phyloP scores from a whole-genome alignment of 192 early-diverging fungal species.

The Coemansia sp. region DNA sequence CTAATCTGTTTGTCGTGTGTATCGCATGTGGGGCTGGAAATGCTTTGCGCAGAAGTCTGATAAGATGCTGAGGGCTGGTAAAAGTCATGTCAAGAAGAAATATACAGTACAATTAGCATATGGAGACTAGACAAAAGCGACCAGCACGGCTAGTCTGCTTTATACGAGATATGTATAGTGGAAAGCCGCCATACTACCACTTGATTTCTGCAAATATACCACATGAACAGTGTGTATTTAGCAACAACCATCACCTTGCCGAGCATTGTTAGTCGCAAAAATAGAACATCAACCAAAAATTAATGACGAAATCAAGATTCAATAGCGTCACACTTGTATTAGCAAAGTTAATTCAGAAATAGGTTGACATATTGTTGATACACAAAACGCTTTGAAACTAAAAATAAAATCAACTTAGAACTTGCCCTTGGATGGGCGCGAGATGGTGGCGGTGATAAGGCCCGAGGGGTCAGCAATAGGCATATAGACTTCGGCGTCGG shows the following conservation, averaged over 20 bases:
- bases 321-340: background rate
- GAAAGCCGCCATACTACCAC: background rate
- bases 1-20: background rate
- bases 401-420: slow-evolving; percentile 12
- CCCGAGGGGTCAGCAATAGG: slow-evolving; percentile 74
- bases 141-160: too few relatives aligned
- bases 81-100: background rate
- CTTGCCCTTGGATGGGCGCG: slow-evolving; percentile 49
- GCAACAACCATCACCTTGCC: background rate
- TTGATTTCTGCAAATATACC: background rate
- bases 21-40: background rate
- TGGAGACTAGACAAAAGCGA: background rate
- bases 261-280: background rate
- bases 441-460: slow-evolving; percentile 68
- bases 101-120: background rate
- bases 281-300: background rate
- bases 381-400: background rate
- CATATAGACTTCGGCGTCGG: slow-evolving; percentile 71
- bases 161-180: background rate
- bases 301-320: background rate
- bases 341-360: too few relatives aligned
- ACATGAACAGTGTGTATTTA: too few relatives aligned
- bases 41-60: background rate
- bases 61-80: background rate
- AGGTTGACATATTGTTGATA: background rate